These are phyloP conservation scores for Tuber borchii DNA, from an alignment of 495 filamentous ascomycete genomes.

Conservation along the genomic window DNA sequence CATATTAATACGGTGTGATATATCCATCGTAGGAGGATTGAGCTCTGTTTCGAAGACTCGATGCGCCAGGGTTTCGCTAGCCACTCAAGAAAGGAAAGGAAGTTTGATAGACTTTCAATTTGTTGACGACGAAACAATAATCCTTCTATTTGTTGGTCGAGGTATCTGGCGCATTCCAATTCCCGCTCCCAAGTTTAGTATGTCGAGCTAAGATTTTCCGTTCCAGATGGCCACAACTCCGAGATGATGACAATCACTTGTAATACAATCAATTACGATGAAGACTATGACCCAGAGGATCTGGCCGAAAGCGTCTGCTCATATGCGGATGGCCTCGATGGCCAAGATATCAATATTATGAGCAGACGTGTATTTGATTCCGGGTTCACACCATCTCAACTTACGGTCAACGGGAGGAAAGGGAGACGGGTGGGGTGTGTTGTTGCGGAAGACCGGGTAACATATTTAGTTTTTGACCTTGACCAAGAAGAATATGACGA, in stretches of 20 bases:
- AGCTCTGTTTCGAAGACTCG: constrained; percentile 49
- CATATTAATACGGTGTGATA: constrained; percentile 48
- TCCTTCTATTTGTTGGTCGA: constrained; percentile 48
- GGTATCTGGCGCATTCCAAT: constrained; percentile 42
- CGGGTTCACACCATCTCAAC: constrained; percentile 46
- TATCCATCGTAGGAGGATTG: constrained; percentile 52
- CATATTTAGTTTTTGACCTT: constrained; percentile 55
- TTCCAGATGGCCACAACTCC: constrained; percentile 17
- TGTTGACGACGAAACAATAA: constrained; percentile 51
- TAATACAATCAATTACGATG: constrained; percentile 43
- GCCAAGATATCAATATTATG: constrained; percentile 27
- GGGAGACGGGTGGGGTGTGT: constrained; percentile 53
- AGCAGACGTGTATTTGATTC: constrained; percentile 42
- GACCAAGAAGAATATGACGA: constrained; percentile 44
- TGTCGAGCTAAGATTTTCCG: constrained; percentile 3
- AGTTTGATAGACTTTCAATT: constrained; percentile 53
- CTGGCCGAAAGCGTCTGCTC: constrained; percentile 26
- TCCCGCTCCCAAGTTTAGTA: not conserved
- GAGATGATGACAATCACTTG: constrained; percentile 31
- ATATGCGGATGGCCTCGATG: constrained; percentile 19
- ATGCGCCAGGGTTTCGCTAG: constrained; percentile 44
- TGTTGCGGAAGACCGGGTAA: constrained; percentile 51
- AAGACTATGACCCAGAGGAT: constrained; percentile 41
- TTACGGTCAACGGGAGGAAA: constrained; percentile 54
- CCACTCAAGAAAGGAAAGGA: constrained; percentile 36